Evolutionary conservation across 805 yeast genomes (phyloP).

Genomic region (Nakazawaea anatomiae): DNA sequence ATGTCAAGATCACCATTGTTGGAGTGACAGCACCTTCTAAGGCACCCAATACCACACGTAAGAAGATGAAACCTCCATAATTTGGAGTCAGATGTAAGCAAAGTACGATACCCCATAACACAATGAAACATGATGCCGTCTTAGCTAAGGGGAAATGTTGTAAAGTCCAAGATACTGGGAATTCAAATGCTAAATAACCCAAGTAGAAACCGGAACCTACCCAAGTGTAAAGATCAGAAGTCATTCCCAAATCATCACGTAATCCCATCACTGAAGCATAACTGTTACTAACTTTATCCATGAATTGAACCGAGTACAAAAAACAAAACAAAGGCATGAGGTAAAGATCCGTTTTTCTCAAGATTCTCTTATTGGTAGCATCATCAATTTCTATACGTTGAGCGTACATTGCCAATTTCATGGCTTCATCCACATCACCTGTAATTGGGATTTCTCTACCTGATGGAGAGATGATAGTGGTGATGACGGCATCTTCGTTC

Average conservation of each 20-base stretch:
- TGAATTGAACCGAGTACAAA: slow-evolving; percentile 45
- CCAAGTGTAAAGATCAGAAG: slow-evolving; percentile 28
- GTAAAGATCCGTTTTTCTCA: slow-evolving; percentile 43
- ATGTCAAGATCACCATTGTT: slow-evolving; percentile 44
- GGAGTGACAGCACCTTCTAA: slow-evolving; percentile 50
- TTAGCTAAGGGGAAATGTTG: slow-evolving; percentile 32
- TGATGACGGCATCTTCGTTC: slow-evolving; percentile 9
- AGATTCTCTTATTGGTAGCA: slow-evolving; percentile 13
- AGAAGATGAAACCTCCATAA: slow-evolving; percentile 37
- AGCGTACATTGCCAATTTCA: slow-evolving; percentile 32
- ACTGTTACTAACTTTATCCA: slow-evolving; percentile 47
- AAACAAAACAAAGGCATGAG: slow-evolving; percentile 44
- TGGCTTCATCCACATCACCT: slow-evolving; percentile 41
- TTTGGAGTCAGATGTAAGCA: slow-evolving; percentile 25
- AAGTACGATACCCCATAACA: slow-evolving; percentile 31
- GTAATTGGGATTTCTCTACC: slow-evolving; percentile 15
- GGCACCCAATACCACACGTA: slow-evolving; percentile 42
- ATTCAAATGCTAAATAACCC: slow-evolving; percentile 27
- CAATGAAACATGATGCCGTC: slow-evolving; percentile 23
- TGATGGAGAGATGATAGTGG: slow-evolving; percentile 13
- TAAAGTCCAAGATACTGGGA: slow-evolving; percentile 32
- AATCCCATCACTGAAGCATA: slow-evolving; percentile 35
- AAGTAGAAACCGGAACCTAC: slow-evolving; percentile 30
- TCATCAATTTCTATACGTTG: slow-evolving; percentile 22
- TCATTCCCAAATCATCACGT: slow-evolving; percentile 29